A percentile compares a stretch with the other conserved stretches of the same genome.
phyloP scores from a whole-genome alignment of 371 early-diverging fungal genomes.

The Synchytrium microbalum region DNA sequence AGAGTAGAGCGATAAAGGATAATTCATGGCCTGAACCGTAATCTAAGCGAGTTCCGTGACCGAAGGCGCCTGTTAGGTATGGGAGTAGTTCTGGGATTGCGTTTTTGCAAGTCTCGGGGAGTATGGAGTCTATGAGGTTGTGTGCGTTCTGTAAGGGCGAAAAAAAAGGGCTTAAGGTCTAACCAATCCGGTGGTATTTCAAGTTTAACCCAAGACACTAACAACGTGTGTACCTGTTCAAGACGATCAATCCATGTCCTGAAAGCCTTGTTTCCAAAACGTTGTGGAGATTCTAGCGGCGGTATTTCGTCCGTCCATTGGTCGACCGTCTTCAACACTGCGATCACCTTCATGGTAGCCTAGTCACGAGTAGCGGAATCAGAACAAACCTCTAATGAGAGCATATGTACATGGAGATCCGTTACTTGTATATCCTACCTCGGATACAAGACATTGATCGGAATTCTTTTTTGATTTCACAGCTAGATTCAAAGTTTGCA shows the following conservation, averaged over 20 bases:
- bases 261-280: conserved; percentile 92
- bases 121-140: conserved; percentile 35
- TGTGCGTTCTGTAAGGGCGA: conserved; percentile 17
- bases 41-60: conserved; percentile 93
- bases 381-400: conserved; percentile 1
- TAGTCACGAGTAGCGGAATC: too few relatives aligned
- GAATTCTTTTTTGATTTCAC: conserved; percentile 53
- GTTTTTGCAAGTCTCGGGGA: conserved; percentile 26
- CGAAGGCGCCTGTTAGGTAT: conserved; percentile 88
- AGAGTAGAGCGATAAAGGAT: conserved; percentile 88
- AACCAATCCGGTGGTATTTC: too few relatives aligned
- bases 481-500: conserved; percentile 58
- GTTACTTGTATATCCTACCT: conserved; percentile 4
- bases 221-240: conserved; percentile 31
- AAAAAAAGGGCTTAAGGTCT: too few relatives aligned
- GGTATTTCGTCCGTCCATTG: conserved; percentile 69
- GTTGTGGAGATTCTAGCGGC: conserved; percentile 65
- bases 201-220: too few relatives aligned
- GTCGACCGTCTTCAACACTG: conserved; percentile 56
- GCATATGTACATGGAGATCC: background rate
- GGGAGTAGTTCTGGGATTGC: conserved; percentile 62
- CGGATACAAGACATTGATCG: conserved; percentile 24
- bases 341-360: conserved; percentile 47
- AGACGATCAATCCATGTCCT: conserved; percentile 67
- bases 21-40: conserved; percentile 99